These are phyloP conservation scores for Heimioporus retisporus DNA, from an alignment of 1,284 basidiomycete genomes.

Conservation along the genomic window DNA sequence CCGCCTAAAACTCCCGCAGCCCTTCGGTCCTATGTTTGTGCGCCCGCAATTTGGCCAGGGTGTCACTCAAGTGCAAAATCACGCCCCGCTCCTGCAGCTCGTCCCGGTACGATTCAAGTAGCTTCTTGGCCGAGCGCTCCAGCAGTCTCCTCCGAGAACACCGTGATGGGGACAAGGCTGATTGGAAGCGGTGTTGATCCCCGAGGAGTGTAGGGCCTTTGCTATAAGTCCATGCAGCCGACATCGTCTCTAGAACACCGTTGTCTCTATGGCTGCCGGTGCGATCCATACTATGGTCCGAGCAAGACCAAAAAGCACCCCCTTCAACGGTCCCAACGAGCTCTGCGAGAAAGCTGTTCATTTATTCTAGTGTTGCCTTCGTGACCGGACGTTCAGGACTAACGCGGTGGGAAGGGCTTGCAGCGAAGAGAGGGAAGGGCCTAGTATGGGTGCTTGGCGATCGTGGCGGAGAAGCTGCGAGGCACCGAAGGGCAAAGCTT, in stretches of 20 bases:
- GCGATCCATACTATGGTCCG: slow-evolving; percentile 96
- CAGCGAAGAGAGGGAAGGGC: too few species aligned
- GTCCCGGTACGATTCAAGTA: too few species aligned
- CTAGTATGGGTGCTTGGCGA: too few species aligned
- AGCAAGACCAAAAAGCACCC: slow-evolving; percentile 93
- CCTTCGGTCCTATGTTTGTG: too few species aligned
- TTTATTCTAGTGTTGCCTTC: slow-evolving; percentile 88
- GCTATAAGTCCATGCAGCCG: slow-evolving; percentile 95
- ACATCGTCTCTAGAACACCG: slow-evolving; percentile 85
- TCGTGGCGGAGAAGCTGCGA: too few species aligned
- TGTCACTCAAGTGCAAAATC: too few species aligned
- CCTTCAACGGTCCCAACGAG: slow-evolving; percentile 78
- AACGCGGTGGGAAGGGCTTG: too few species aligned
- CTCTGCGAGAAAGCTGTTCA: slow-evolving; percentile 82
- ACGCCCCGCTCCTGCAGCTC: too few species aligned
- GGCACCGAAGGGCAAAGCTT: too few species aligned
- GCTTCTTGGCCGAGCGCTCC: too few species aligned
- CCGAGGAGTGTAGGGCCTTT: slow-evolving; percentile 62
- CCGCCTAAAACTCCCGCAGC: too few species aligned
- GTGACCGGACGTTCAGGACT: slow-evolving; percentile 92
- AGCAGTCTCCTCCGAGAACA: slow-evolving; percentile 72
- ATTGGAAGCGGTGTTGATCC: slow-evolving; percentile 51
- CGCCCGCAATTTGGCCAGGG: too few species aligned
- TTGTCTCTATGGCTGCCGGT: slow-evolving; percentile 98
- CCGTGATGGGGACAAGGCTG: slow-evolving; percentile 60